Evolutionary conservation across 164 flowering plant genomes (phyloP).

Genomic region (Aristolochia contorta): DNA sequence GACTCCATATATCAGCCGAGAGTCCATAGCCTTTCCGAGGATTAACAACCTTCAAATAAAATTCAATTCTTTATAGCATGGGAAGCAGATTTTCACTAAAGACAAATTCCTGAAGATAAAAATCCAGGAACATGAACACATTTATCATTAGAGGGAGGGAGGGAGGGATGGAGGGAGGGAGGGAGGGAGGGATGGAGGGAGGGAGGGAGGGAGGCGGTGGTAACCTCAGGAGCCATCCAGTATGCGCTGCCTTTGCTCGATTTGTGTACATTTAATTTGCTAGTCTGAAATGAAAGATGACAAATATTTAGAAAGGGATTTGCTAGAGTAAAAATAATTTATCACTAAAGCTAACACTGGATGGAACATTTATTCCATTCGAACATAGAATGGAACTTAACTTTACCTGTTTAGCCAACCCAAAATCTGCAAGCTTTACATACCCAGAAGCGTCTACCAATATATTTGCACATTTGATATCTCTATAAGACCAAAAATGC

Average conservation of each 20-base stretch:
- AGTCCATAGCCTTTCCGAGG: conserved; percentile 57
- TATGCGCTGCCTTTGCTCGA: conserved; percentile 91
- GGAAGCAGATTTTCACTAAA: neutral
- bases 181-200: neutral
- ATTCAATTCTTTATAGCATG: neutral
- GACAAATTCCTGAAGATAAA: neutral
- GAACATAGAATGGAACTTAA: neutral
- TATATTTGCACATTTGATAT: conserved; percentile 95
- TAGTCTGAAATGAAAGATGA: conserved; percentile 38
- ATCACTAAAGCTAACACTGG: too few species aligned
- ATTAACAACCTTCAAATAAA: conserved; percentile 59
- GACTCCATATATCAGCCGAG: conserved; percentile 97
- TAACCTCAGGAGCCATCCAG: conserved; percentile 99
- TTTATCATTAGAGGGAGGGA: neutral
- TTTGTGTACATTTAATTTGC: conserved; percentile 67
- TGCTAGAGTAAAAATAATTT: neutral
- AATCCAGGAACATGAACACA: too few species aligned
- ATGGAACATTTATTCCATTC: too few species aligned
- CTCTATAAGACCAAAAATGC: conserved; percentile 36
- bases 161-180: neutral
- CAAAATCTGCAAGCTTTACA: conserved; percentile 98
- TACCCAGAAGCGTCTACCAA: conserved; percentile 76
- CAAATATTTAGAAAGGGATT: conserved; percentile 2
- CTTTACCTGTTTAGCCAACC: conserved; percentile 81
- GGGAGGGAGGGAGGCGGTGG: conserved; percentile 1